Conservation (phyloP, 768 basidiomycete species). For the Lactarius sanguifluus region DNA sequence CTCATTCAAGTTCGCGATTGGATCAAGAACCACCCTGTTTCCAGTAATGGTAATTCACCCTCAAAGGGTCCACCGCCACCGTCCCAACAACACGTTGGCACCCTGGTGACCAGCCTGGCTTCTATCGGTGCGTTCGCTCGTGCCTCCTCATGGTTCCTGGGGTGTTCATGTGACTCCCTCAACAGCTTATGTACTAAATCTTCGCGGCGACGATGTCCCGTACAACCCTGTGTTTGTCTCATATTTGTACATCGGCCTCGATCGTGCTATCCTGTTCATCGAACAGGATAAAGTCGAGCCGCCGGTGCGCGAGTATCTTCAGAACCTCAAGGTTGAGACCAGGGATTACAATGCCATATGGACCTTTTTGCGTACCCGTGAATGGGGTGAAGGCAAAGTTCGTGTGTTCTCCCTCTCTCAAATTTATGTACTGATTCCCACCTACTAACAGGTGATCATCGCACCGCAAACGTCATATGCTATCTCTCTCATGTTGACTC, state of each 20-base stretch:
- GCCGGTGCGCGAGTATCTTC: slow-evolving; percentile 58
- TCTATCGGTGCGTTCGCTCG: slow-evolving; percentile 56
- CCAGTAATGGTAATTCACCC: slow-evolving; percentile 57
- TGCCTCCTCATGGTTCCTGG: not conserved
- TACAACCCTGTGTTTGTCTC: slow-evolving; percentile 91
- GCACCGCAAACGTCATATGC: slow-evolving; percentile 76
- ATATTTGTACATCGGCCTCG: slow-evolving; percentile 72
- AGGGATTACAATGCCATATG: slow-evolving; percentile 77
- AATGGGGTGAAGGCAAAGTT: slow-evolving; percentile 80
- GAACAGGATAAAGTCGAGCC: slow-evolving; percentile 63
- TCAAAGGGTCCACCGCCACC: slow-evolving; percentile 60
- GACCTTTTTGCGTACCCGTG: slow-evolving; percentile 69
- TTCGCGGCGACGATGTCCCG: slow-evolving; percentile 87
- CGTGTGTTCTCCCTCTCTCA: slow-evolving; percentile 26
- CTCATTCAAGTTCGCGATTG: slow-evolving; percentile 67
- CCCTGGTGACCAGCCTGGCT: slow-evolving; percentile 66
- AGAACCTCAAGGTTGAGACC: slow-evolving; percentile 53
- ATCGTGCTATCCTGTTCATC: slow-evolving; percentile 71
- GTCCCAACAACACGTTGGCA: slow-evolving; percentile 62
- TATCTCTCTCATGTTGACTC: slow-evolving; percentile 81
- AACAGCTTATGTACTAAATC: slow-evolving; percentile 81
- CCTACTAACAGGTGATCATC: slow-evolving; percentile 54
- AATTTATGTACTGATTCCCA: slow-evolving; percentile 2
- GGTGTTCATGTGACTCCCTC: slow-evolving; percentile 17
- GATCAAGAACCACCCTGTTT: slow-evolving; percentile 60